Base-by-base conservation (phyloP, 1,284 basidiomycete genomes). In the Cutaneotrichosporon sp. region DNA sequence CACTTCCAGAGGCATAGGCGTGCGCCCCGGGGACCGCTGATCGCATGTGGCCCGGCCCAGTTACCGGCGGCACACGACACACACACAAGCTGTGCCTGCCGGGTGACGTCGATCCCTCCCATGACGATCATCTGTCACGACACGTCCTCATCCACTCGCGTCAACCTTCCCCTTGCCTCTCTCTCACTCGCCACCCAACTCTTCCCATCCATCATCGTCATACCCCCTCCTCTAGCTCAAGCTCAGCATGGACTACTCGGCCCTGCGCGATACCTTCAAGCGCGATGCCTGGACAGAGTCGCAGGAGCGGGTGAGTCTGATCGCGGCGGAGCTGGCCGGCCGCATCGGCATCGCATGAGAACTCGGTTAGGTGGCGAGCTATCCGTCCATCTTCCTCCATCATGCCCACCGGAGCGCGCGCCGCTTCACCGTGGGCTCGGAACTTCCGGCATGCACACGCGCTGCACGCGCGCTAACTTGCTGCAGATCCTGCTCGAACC, bases 401-500 rank as follows among this genome's bases (percentile, higher is more conserved):
- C 22, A 10, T 13, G 45, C 45, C 22, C 45, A 42, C 38, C 38
- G 7, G 14, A 1, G n/a, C 22, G 31, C 11, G 11, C 10, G 20
- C 45, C 22, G 22, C 9, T 14, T 5, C 22, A 16, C 45, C n/a
- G n/a, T n/a, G n/a, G n/a, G n/a, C n/a, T n/a, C 45, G 13, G 45
- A 47, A 16, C 25, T 25, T 25, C 22, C 25, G 45, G 10, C 2
- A n/a, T n/a, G n/a, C n/a, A n/a, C n/a, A n/a, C 22, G 20, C 20
- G 6, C 43, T 9, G 6, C 43, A 6, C 45, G 11, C 8, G 22
- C 11, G 50, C 55, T 61, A 34, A 61, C n/a, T n/a, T n/a, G n/a
- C 60, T 2, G 18, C 56, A 58, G 64, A 25, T 59, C 42, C 80
- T 95, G 3, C 83, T 95, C 3, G 95, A 99, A 76, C 95, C 97